Conservation (phyloP, 2,329 filamentous ascomycete genomes). For the Chaetomium strumarium region DNA sequence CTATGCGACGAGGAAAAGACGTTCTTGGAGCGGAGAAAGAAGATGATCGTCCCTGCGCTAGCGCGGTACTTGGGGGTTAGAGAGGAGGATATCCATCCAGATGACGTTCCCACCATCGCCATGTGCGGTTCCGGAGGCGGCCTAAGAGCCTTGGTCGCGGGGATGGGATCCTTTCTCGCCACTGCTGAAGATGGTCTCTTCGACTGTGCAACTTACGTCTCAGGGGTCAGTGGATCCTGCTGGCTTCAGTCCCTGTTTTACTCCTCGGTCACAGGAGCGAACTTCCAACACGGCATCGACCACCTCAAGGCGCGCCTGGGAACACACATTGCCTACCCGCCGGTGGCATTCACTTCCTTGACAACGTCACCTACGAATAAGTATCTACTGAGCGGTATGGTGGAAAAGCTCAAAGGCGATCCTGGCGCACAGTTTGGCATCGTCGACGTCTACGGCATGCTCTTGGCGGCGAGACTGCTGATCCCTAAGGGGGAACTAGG, state of each 20-base stretch:
- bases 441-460: slow-evolving; percentile 85
- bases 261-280: slow-evolving; percentile 66
- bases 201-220: slow-evolving; percentile 91
- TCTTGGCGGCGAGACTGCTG: slow-evolving; percentile 77
- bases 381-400: slow-evolving; percentile 76
- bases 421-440: slow-evolving; percentile 76
- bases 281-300: slow-evolving; percentile 64
- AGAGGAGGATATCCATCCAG: slow-evolving; percentile 77
- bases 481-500: slow-evolving; percentile 80
- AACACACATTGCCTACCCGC: slow-evolving; percentile 89
- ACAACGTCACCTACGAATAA: slow-evolving; percentile 92
- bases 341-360: slow-evolving; percentile 71
- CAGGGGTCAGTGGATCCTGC: slow-evolving; percentile 91
- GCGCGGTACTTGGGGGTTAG: slow-evolving; percentile 75
- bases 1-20: slow-evolving; percentile 78
- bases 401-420: slow-evolving; percentile 87
- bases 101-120: slow-evolving; percentile 89
- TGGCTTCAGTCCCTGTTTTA: slow-evolving; percentile 90
- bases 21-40: slow-evolving; percentile 64
- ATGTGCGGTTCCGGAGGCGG: slow-evolving; percentile 94
- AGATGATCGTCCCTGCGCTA: slow-evolving; percentile 64
- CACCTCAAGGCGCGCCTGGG: slow-evolving; percentile 82
- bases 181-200: slow-evolving; percentile 82
- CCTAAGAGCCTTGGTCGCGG: slow-evolving; percentile 81
- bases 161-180: slow-evolving; percentile 79